Conservation (phyloP, 2,329 filamentous ascomycete genomes). For the Claviceps purpurea region DNA sequence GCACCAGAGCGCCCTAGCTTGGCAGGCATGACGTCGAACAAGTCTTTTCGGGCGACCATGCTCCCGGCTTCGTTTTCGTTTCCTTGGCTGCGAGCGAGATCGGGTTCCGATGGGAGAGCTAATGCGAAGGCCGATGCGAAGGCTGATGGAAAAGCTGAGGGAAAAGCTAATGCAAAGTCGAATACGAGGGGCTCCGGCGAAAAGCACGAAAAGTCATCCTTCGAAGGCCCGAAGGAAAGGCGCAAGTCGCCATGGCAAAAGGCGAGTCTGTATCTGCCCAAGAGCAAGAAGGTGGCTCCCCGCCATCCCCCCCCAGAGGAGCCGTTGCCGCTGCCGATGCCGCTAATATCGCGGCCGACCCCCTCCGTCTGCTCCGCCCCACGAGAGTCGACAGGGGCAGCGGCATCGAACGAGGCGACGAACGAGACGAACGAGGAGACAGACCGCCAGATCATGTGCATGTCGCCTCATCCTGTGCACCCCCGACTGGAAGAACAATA, state of each 20-base stretch:
- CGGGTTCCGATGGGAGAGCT: conserved; percentile 9
- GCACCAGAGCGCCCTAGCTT: neutral
- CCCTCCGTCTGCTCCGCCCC: neutral
- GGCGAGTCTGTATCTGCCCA: conserved; percentile 7
- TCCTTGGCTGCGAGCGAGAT: conserved; percentile 18
- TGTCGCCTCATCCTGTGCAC: conserved; percentile 11
- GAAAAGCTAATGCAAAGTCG: too few species aligned
- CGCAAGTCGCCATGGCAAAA: conserved; percentile 13
- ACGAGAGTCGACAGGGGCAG: neutral
- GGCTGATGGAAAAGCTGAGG: too few species aligned
- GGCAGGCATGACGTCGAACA: conserved; percentile 31
- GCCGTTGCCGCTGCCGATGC: neutral
- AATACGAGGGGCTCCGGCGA: neutral
- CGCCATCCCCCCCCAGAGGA: neutral
- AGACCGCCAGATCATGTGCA: conserved; percentile 3
- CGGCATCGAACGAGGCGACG: too few species aligned
- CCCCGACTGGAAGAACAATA: conserved; percentile 10
- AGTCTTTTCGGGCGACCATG: conserved; percentile 26
- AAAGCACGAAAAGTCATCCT: neutral
- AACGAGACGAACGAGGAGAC: neutral
- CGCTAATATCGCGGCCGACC: neutral
- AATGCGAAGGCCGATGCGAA: too few species aligned
- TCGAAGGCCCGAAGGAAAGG: neutral
- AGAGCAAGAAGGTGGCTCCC: conserved; percentile 5
- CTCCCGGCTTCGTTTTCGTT: conserved; percentile 25